These are phyloP conservation scores for Limonomyces culmigenus DNA, from an alignment of 1,284 basidiomycete genomes.

Conservation along the genomic window DNA sequence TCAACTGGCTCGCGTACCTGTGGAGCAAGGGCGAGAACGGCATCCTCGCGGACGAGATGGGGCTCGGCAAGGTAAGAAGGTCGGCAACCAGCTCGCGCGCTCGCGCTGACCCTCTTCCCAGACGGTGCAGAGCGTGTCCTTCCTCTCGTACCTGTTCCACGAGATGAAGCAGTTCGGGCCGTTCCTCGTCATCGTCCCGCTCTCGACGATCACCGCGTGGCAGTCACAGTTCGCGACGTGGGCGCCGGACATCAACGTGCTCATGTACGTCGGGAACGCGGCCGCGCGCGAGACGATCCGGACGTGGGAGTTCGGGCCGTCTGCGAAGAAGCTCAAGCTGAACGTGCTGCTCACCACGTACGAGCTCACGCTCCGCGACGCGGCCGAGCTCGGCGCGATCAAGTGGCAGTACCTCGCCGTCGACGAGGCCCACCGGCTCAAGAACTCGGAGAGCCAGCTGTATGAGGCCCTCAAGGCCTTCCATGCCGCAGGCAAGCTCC, in stretches of 20 bases:
- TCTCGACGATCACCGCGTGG: constrained; percentile 97
- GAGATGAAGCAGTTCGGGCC: constrained; percentile 66
- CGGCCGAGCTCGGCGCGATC: constrained; percentile 82
- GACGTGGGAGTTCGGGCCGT: constrained; percentile 59
- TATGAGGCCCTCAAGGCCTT: constrained; percentile 92
- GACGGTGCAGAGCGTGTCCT: constrained; percentile 95
- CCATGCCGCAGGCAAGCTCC: constrained; percentile 71
- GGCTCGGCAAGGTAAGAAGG: constrained; percentile 20
- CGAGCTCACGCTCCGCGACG: constrained; percentile 95
- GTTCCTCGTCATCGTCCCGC: constrained; percentile 93
- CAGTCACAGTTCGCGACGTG: constrained; percentile 83
- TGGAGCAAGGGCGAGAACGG: constrained; percentile 91
- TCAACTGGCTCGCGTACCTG: constrained; percentile 94
- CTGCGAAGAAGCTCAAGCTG: constrained; percentile 84
- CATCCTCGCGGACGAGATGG: constrained; percentile 92
- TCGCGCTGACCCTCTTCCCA: constrained; percentile 15
- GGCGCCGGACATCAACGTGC: constrained; percentile 80
- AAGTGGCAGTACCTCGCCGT: constrained; percentile 98
- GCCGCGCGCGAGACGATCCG: constrained; percentile 84
- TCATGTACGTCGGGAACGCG: constrained; percentile 75
- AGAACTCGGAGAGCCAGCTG: constrained; percentile 95
- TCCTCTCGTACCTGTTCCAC: constrained; percentile 89
- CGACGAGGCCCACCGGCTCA: constrained; percentile 98
- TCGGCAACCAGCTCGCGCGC: not conserved
- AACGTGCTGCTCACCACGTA: constrained; percentile 95